Base-by-base conservation (phyloP, 805 yeast species). In the Saccharomycopsis sp. region DNA sequence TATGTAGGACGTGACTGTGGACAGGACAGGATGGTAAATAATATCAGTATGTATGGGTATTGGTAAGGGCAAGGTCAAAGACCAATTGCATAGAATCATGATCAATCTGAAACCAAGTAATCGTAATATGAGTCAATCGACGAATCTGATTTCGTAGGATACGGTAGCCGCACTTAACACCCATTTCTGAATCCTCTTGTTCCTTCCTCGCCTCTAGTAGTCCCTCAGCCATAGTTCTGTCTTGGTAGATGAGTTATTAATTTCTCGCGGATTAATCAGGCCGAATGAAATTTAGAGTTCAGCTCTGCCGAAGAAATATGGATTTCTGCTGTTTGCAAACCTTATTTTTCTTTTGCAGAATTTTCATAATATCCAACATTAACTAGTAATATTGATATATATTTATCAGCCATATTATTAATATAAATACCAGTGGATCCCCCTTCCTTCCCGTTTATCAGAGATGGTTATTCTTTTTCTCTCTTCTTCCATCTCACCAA, bases 241-340 rank as follows among this genome's bases (percentile, higher is more conserved):
- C 38, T 29, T 29, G 38, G 38, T 12, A 29, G 38, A 29, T 44
- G 49, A n/a, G 49, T 44, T 44, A 44, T 44, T 44, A 44, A 44
- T 44, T 44, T 44, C 49, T 44, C 49, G 49, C 49, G 49, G 49
- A 44, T 44, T 44, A 44, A 44, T 12, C 49, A 44, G 49, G 49
- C 49, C 49, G 49, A 44, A 44, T 17, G 20, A 44, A 44, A 8
- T 44, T 44, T 44, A 44, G 12, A 44, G 49, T 44, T 44, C 22
- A 5, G 19, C 22, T 44, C 22, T 44, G 22, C 22, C 49, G 49
- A 44, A 44, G 49, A 44, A 44, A 44, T 44, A 29, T 29, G 38
- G 38, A 29, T 29, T 29, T 29, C 38, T 29, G 38, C 12, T 29
- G 38, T 29, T 29, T 29, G 38, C 12, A 12, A 29, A 29, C 38